Conservation (phyloP, 495 filamentous ascomycete species). For the Neurospora cerealis region DNA sequence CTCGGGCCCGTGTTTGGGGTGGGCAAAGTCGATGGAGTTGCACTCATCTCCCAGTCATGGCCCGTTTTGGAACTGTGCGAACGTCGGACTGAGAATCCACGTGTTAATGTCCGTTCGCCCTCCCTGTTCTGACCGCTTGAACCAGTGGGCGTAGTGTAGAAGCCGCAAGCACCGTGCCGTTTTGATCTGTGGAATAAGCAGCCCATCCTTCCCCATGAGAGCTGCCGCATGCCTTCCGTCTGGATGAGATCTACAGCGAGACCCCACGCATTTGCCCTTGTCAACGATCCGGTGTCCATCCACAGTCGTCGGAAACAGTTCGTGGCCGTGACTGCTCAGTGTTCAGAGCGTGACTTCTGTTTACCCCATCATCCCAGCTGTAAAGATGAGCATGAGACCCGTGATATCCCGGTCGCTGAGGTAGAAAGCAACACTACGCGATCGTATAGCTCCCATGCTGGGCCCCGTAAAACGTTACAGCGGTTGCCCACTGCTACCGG, state of each 20-base stretch:
- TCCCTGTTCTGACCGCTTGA: neutral
- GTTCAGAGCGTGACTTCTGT: neutral
- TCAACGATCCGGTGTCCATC: neutral
- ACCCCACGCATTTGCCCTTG: neutral
- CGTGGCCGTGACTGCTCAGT: neutral
- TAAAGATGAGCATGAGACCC: neutral
- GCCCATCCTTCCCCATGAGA: neutral
- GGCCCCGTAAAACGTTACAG: conserved; percentile 5
- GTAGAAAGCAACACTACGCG: neutral
- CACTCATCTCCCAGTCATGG: neutral
- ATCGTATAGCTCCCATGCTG: neutral
- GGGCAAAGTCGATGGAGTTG: neutral
- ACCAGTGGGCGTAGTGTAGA: neutral
- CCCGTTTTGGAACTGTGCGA: neutral
- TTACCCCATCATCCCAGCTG: neutral
- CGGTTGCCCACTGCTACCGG: neutral
- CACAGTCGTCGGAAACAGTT: neutral
- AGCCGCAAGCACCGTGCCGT: neutral
- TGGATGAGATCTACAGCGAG: neutral
- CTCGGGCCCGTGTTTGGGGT: neutral
- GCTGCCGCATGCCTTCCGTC: neutral
- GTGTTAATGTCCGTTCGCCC: neutral
- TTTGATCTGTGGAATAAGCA: neutral
- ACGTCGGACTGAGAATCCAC: neutral
- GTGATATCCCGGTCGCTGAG: neutral